These are phyloP conservation scores for Angomonas deanei DNA, from an alignment of 208 protist species.

Conservation along the genomic window DNA sequence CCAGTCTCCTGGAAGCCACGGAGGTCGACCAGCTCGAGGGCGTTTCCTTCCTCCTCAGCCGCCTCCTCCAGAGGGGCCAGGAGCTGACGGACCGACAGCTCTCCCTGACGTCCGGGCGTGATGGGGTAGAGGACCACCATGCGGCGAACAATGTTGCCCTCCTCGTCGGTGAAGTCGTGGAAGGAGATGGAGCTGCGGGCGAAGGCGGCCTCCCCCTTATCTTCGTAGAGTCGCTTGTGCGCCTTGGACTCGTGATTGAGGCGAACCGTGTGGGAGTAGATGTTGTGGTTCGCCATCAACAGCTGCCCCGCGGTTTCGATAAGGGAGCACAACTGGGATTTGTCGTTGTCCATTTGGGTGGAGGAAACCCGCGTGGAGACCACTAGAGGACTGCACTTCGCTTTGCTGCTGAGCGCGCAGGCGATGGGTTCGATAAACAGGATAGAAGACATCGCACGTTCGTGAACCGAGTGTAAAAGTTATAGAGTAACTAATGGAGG, in stretches of 20 bases:
- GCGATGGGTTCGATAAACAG: slow-evolving; percentile 26
- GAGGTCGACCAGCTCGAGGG: slow-evolving; percentile 61
- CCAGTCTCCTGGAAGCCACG: slow-evolving; percentile 37
- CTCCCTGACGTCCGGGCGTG: slow-evolving; percentile 35
- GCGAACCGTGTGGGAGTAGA: slow-evolving; percentile 17
- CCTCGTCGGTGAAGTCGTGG: slow-evolving; percentile 59
- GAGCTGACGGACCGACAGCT: slow-evolving; percentile 48
- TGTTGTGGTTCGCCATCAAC: slow-evolving; percentile 11
- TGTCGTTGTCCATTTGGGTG: slow-evolving; percentile 24
- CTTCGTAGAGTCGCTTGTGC: slow-evolving; percentile 20
- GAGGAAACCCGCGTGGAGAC: slow-evolving; percentile 1
- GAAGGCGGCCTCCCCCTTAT: slow-evolving; percentile 40
- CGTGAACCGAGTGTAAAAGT: too few relatives aligned
- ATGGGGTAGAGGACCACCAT: slow-evolving; percentile 73
- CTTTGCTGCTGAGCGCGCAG: slow-evolving; percentile 17
- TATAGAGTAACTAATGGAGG: not conserved
- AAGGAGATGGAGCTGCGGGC: slow-evolving; percentile 45
- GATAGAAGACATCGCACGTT: slow-evolving; percentile 30
- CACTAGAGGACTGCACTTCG: slow-evolving; percentile 2
- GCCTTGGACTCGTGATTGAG: slow-evolving; percentile 21
- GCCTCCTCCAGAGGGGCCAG: slow-evolving; percentile 30
- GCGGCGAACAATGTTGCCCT: slow-evolving; percentile 48
- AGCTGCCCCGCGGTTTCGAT: slow-evolving; percentile 13
- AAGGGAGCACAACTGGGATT: slow-evolving; percentile 20
- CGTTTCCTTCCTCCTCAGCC: slow-evolving; percentile 12